Percentiles rank a stretch among this genome's conserved stretches.
Evolutionary conservation across 108 stramenopile species (phyloP).

Genomic region (Tribonema minus): DNA sequence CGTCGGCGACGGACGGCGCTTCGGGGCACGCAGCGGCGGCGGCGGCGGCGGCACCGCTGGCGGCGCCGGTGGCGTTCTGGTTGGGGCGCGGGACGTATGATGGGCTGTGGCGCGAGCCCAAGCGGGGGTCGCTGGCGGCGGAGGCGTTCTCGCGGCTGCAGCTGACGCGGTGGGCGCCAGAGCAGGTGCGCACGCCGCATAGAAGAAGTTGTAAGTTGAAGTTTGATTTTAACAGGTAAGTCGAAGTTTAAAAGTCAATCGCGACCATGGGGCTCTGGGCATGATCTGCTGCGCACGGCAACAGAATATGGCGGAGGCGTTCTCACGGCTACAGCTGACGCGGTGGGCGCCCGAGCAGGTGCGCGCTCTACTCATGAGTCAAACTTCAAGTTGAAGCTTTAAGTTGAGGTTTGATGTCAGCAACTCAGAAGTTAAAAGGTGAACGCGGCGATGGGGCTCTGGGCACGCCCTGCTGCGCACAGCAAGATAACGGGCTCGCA

Average conservation of each 20-base stretch:
- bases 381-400: too few relatives aligned
- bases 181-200: slow-evolving; percentile 21
- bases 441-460: too few relatives aligned
- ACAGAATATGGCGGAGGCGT: neutral
- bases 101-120: slow-evolving; percentile 22
- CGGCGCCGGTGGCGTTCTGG: too few relatives aligned
- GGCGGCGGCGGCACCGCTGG: too few relatives aligned
- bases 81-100: neutral
- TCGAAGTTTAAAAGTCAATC: neutral
- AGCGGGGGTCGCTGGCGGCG: slow-evolving; percentile 8
- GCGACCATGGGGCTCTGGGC: neutral
- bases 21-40: too few relatives aligned
- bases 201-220: slow-evolving; percentile 6
- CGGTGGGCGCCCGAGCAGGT: neutral
- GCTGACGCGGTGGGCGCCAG: slow-evolving; percentile 16
- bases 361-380: neutral
- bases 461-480: too few relatives aligned
- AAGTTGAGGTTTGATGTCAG: too few relatives aligned
- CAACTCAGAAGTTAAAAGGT: too few relatives aligned
- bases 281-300: neutral
- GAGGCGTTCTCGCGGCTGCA: slow-evolving; percentile 24
- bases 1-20: too few relatives aligned
- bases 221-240: neutral
- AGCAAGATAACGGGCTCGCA: too few relatives aligned
- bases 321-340: neutral